Conservation (phyloP, 768 basidiomycete genomes). For the Trametes coccinea region DNA sequence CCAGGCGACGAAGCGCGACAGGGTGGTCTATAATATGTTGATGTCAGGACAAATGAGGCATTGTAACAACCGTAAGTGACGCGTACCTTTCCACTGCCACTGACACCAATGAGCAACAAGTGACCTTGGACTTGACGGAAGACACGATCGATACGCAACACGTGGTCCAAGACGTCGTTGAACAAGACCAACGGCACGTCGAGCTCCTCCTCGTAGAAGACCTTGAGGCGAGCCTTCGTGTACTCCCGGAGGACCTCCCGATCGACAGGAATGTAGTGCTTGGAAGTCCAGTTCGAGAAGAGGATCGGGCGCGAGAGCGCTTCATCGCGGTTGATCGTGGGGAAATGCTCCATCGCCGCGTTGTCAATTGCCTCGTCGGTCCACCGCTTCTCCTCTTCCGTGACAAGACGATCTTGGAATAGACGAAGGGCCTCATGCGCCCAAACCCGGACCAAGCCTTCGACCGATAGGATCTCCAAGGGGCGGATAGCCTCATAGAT, state of each 20-base stretch:
- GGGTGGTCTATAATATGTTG: conserved; percentile 67
- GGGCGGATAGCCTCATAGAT: conserved; percentile 97
- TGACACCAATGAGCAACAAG: conserved; percentile 93
- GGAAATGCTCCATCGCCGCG: conserved; percentile 88
- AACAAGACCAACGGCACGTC: conserved; percentile 97
- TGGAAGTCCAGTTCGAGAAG: conserved; percentile 99
- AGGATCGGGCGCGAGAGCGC: conserved; percentile 88
- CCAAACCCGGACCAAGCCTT: conserved; percentile 96
- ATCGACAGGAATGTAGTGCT: conserved; percentile 94
- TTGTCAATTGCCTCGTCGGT: conserved; percentile 91
- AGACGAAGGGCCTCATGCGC: conserved; percentile 96
- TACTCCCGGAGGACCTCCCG: conserved; percentile 92
- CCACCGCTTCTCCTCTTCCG: conserved; percentile 91
- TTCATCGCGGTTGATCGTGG: conserved; percentile 84
- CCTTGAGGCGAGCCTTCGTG: conserved; percentile 91
- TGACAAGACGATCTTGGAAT: conserved; percentile 96
- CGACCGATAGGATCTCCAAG: conserved; percentile 88
- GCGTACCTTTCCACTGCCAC: conserved; percentile 92
- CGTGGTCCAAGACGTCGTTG: conserved; percentile 98
- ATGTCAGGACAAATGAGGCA: too few species aligned
- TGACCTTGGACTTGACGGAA: conserved; percentile 99
- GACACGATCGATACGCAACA: conserved; percentile 95
- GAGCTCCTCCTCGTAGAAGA: conserved; percentile 99
- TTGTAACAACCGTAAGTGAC: too few species aligned
- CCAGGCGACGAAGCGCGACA: conserved; percentile 99